These are phyloP conservation scores for Talaromyces sp. DNA, from an alignment of 2,329 filamentous ascomycete species.

Conservation along the genomic window DNA sequence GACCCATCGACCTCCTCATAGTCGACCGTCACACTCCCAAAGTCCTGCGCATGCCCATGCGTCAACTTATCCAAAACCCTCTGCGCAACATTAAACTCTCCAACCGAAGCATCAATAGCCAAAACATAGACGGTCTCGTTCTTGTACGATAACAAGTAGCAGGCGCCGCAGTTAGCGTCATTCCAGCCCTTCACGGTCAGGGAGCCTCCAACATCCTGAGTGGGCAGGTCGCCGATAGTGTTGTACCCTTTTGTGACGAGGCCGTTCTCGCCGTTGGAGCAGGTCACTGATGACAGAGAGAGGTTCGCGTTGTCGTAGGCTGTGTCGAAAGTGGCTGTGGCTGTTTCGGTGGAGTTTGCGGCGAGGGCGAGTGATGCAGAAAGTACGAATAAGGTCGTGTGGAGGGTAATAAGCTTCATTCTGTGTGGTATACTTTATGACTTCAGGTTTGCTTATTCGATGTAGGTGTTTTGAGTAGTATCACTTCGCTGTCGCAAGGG, in stretches of 20 bases:
- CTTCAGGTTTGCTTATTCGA: not conserved
- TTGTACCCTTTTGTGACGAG: conserved; percentile 15
- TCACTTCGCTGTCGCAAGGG: not conserved
- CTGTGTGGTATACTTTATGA: not conserved
- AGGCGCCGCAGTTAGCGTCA: conserved; percentile 16
- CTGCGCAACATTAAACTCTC: conserved; percentile 13
- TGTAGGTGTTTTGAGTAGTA: not conserved
- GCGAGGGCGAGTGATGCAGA: not conserved
- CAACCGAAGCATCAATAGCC: conserved; percentile 14
- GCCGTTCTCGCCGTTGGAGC: conserved; percentile 17
- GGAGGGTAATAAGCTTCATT: not conserved
- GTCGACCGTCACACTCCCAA: conserved; percentile 12
- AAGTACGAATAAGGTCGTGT: not conserved
- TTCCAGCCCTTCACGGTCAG: conserved; percentile 17
- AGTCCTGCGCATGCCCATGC: conserved; percentile 12
- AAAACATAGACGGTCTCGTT: conserved; percentile 14
- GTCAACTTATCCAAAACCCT: conserved; percentile 15
- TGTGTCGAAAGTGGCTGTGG: conserved; percentile 15
- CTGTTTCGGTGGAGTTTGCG: conserved; percentile 3
- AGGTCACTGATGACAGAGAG: conserved; percentile 14
- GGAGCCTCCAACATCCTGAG: conserved; percentile 8
- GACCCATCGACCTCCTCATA: conserved; percentile 11
- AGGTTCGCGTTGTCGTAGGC: conserved; percentile 13
- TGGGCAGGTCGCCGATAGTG: conserved; percentile 12
- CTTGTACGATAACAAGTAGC: conserved; percentile 15